These are phyloP conservation scores for Eudorina sp. DNA, from an alignment of 139 green algal genomes.

Conservation along the genomic window DNA sequence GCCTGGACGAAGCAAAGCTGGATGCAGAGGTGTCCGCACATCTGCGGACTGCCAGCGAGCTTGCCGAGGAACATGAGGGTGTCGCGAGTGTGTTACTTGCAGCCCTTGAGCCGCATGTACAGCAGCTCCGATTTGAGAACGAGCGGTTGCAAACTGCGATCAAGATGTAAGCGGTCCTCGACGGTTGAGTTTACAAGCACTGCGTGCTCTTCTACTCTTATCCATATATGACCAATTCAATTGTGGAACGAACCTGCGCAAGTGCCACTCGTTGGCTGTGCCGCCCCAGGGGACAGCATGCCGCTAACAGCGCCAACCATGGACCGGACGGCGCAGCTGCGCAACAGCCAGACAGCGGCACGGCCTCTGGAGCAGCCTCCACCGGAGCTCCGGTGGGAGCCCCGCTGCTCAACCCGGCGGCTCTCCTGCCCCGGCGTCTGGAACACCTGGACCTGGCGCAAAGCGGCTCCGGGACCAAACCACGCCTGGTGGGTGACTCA, in stretches of 20 bases:
- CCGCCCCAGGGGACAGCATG: no score
- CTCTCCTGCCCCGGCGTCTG: slow-evolving; percentile 16
- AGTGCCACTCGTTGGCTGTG: no score
- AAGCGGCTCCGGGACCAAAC: not conserved
- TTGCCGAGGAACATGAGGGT: slow-evolving; percentile 49
- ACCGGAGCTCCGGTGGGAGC: no score
- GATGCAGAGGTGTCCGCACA: slow-evolving; percentile 40
- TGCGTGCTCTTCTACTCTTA: no score
- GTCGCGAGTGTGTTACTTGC: slow-evolving; percentile 57
- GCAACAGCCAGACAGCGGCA: no score
- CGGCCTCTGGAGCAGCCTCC: no score
- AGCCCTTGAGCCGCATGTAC: slow-evolving; percentile 34
- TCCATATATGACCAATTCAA: no score
- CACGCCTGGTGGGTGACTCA: not conserved
- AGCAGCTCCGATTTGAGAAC: slow-evolving; percentile 39
- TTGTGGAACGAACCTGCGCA: no score
- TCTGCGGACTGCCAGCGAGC: slow-evolving; percentile 32
- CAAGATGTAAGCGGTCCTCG: slow-evolving; percentile 29
- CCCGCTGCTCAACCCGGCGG: no score
- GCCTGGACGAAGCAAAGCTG: slow-evolving; percentile 43
- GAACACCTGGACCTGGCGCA: slow-evolving; percentile 46
- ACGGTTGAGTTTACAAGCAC: no score
- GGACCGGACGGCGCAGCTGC: no score
- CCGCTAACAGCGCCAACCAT: no score
- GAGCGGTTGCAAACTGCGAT: slow-evolving; percentile 45